Conservation (phyloP, 2,329 filamentous ascomycete species). For the Paecilomyces dactylethromorphus region DNA sequence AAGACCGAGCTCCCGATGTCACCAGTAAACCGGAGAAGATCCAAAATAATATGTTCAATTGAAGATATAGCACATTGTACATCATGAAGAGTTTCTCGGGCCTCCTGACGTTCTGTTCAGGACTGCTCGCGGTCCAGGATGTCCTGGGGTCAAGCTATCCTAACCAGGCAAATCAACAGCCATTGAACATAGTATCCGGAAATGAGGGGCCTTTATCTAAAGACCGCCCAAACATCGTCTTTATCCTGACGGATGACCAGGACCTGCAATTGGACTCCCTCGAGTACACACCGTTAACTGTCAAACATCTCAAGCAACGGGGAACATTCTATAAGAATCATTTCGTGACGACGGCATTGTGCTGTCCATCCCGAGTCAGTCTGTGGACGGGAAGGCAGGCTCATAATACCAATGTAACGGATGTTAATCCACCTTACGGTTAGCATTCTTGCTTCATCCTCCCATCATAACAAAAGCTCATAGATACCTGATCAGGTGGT, state of each 20-base stretch:
- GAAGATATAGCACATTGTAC: neutral
- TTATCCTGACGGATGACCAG: conserved; percentile 64
- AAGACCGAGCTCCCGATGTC: neutral
- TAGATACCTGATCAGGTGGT: conserved; percentile 16
- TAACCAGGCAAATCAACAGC: neutral
- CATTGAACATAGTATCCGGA: neutral
- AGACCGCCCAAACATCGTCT: conserved; percentile 52
- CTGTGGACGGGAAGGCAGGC: conserved; percentile 60
- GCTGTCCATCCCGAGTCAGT: conserved; percentile 61
- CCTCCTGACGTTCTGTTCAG: neutral
- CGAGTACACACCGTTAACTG: conserved; percentile 53
- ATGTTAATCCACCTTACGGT: conserved; percentile 49
- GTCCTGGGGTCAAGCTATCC: neutral
- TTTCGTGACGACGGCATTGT: conserved; percentile 60
- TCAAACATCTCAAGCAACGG: conserved; percentile 50
- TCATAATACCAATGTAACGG: conserved; percentile 66
- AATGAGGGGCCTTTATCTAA: neutral
- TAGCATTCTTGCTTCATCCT: conserved; percentile 8
- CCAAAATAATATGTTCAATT: neutral
- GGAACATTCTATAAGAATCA: conserved; percentile 58
- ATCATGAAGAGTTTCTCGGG: neutral
- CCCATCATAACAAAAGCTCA: neutral
- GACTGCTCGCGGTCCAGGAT: neutral
- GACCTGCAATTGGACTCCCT: conserved; percentile 57
- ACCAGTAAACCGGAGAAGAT: neutral